These are phyloP conservation scores for Arabidopsis suecica DNA, from an alignment of 345 rosid species.

Conservation along the genomic window DNA sequence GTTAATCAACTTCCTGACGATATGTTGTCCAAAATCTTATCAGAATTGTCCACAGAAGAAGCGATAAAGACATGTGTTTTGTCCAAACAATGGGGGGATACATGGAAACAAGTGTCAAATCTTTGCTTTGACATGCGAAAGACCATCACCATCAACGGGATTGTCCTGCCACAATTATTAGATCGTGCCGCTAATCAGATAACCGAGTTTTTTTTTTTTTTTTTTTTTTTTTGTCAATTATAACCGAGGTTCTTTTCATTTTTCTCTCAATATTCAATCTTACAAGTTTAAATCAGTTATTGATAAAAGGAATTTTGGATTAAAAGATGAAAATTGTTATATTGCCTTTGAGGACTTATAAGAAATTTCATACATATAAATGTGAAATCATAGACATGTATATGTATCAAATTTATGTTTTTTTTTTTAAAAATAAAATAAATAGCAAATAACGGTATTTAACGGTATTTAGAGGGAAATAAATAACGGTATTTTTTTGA, in stretches of 20 bases:
- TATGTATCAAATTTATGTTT: neutral
- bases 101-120: neutral
- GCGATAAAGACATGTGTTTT: slow-evolving; percentile 18
- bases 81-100: slow-evolving; percentile 8
- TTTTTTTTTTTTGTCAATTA: neutral
- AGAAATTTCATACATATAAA: neutral
- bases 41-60: neutral
- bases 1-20: slow-evolving; percentile 9
- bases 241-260: neutral
- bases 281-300: neutral
- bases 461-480: too few relatives aligned
- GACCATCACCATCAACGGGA: neutral
- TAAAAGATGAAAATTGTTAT: neutral
- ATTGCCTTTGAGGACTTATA: neutral
- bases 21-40: slow-evolving; percentile 9
- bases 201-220: neutral
- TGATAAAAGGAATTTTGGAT: neutral
- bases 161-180: neutral
- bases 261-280: neutral
- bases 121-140: neutral
- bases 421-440: too few relatives aligned
- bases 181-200: neutral
- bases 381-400: neutral
- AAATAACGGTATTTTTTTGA: too few relatives aligned
- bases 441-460: too few relatives aligned